These are phyloP conservation scores for Paraphaeosphaeria sporulosa DNA, from an alignment of 2,329 filamentous ascomycete genomes.

Conservation along the genomic window DNA sequence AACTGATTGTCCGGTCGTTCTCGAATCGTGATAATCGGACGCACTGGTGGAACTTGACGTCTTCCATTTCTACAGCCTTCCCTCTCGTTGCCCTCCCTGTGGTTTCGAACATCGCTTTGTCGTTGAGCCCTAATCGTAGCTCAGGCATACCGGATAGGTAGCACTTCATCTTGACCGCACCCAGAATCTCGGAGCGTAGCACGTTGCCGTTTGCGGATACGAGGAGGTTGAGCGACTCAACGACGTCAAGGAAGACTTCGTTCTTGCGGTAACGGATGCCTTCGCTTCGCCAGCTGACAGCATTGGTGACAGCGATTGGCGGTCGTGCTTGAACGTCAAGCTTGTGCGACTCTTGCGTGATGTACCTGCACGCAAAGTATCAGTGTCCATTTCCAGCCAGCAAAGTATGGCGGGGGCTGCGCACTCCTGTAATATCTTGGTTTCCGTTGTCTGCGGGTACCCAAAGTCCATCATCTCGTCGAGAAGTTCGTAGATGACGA, in stretches of 20 bases:
- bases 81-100: conserved; percentile 92
- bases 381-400: conserved; percentile 5
- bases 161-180: conserved; percentile 99
- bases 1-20: conserved; percentile 98
- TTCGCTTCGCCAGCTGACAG: conserved; percentile 97
- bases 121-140: conserved; percentile 89
- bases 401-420: conserved; percentile 20
- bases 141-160: conserved; percentile 99
- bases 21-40: conserved; percentile 95
- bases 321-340: conserved; percentile 95
- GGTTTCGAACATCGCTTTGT: conserved; percentile 99
- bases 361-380: conserved; percentile 66
- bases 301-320: conserved; percentile 97
- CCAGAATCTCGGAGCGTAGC: conserved; percentile 92
- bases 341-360: conserved; percentile 99
- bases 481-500: conserved; percentile 97
- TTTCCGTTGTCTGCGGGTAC: conserved; percentile 97
- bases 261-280: conserved; percentile 99
- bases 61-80: conserved; percentile 99
- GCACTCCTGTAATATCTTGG: conserved; percentile 94
- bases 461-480: conserved; percentile 99
- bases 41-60: conserved; percentile 99
- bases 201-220: conserved; percentile 96
- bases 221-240: conserved; percentile 94
- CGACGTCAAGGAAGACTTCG: conserved; percentile 97